Percentiles rank a stretch among this genome's conserved stretches.
Evolutionary conservation across 257 asterid genomes (phyloP).

Genomic region (Ilex aquifolium): DNA sequence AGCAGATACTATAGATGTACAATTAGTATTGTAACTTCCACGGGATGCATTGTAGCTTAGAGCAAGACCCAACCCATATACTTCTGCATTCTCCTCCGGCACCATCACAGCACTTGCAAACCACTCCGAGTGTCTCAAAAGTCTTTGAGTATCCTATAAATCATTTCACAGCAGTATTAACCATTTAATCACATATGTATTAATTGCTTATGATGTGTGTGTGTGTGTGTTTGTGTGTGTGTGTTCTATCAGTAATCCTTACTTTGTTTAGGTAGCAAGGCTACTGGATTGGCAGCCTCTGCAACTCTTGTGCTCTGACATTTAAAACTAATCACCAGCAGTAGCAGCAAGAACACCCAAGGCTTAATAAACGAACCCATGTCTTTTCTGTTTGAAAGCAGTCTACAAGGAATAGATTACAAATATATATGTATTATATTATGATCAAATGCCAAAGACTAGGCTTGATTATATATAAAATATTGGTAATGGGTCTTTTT

Average conservation of each 20-base stretch:
- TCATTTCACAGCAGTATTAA: too few species aligned
- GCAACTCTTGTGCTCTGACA: constrained; percentile 7
- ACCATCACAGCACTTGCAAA: constrained; percentile 41
- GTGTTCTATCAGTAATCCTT: constrained; percentile 2
- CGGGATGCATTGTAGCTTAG: constrained; percentile 29
- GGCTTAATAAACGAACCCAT: constrained; percentile 15
- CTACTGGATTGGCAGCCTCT: constrained; percentile 17
- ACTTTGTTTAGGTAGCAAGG: constrained; percentile 22
- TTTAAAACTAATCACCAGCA: constrained; percentile 9
- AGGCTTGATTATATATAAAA: too few species aligned
- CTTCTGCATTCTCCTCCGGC: constrained; percentile 7
- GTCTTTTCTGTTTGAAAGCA: too few species aligned
- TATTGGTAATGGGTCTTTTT: too few species aligned
- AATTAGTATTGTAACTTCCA: constrained; percentile 21
- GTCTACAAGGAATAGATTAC: too few species aligned
- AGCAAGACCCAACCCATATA: constrained; percentile 32
- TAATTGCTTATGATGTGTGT: too few species aligned
- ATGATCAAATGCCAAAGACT: too few species aligned
- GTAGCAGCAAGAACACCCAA: not conserved
- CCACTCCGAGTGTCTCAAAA: constrained; percentile 28
- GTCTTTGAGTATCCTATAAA: constrained; percentile 14
- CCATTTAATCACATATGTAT: too few species aligned
- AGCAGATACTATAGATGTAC: too few species aligned
- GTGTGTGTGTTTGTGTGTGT: too few species aligned
- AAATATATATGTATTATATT: too few species aligned